These are phyloP conservation scores for Diaporthe sp. DNA, from an alignment of 2,329 filamentous ascomycete genomes.

Conservation along the genomic window DNA sequence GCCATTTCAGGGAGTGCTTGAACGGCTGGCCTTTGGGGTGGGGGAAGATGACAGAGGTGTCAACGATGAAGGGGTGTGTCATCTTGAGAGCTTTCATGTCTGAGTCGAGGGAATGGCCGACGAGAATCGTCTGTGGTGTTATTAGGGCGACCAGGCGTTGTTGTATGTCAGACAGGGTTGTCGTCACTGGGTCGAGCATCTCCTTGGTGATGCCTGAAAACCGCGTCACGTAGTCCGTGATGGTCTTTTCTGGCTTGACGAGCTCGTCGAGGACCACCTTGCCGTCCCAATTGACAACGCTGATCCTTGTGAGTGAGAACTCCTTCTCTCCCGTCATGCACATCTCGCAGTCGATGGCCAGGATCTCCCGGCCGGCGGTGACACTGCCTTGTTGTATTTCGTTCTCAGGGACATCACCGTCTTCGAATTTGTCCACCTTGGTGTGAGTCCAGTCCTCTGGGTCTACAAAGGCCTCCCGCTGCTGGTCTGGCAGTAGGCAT, in stretches of 20 bases:
- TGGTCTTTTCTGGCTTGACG: constrained; percentile 90
- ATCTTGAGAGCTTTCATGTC: constrained; percentile 88
- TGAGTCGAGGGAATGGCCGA: constrained; percentile 86
- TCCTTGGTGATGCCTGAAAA: constrained; percentile 93
- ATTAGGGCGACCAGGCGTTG: constrained; percentile 79
- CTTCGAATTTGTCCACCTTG: constrained; percentile 73
- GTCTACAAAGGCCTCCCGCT: constrained; percentile 63
- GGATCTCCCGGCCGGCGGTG: constrained; percentile 82
- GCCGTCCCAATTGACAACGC: constrained; percentile 88
- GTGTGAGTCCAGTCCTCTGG: constrained; percentile 89
- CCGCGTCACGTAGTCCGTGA: constrained; percentile 91
- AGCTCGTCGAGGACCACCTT: constrained; percentile 87
- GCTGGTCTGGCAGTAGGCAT: constrained; percentile 75
- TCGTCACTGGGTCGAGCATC: constrained; percentile 87
- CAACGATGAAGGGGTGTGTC: constrained; percentile 92
- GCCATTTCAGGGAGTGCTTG: constrained; percentile 91
- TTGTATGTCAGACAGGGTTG: constrained; percentile 87
- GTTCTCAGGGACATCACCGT: constrained; percentile 76
- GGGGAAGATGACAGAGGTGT: constrained; percentile 91
- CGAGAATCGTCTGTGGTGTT: constrained; percentile 78
- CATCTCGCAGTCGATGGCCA: constrained; percentile 97
- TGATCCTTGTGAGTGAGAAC: constrained; percentile 90
- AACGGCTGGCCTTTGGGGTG: constrained; percentile 91
- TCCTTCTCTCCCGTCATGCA: constrained; percentile 86
- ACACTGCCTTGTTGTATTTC: constrained; percentile 86